Percentiles rank a stretch among this genome's conserved stretches.
These are phyloP conservation scores for Mycena albidolilacea DNA, from an alignment of 768 basidiomycete species.

Conservation along the genomic window DNA sequence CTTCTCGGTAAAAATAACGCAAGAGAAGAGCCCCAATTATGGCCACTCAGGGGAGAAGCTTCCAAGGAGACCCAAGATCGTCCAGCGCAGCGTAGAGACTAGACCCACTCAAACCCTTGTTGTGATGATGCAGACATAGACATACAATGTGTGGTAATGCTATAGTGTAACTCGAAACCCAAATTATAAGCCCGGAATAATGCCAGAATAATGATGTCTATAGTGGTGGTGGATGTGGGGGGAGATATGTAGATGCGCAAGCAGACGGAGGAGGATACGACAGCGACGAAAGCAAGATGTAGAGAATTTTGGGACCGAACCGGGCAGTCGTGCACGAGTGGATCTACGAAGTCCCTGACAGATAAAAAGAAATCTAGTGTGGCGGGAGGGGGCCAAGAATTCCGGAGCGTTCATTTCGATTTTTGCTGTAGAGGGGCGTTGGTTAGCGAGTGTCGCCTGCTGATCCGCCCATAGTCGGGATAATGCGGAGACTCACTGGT, in stretches of 20 bases:
- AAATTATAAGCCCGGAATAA: constrained; percentile 29
- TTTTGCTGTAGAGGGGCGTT: constrained; percentile 33
- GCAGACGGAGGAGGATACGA: not conserved
- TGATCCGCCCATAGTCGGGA: constrained; percentile 14
- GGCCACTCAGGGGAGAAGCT: not conserved
- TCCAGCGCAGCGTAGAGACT: not conserved
- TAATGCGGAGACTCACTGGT: constrained; percentile 27
- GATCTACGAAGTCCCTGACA: constrained; percentile 37
- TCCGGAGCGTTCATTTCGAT: constrained; percentile 35
- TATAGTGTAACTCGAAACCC: constrained; percentile 26
- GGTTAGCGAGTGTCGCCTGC: constrained; percentile 18
- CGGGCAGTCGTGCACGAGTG: constrained; percentile 21
- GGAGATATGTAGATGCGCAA: not conserved
- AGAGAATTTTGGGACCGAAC: constrained; percentile 27
- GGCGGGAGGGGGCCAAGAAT: not conserved
- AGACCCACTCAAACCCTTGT: constrained; percentile 30
- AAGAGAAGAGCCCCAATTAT: not conserved
- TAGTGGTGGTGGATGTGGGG: constrained; percentile 10
- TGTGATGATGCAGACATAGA: constrained; percentile 25
- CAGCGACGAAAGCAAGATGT: constrained; percentile 31
- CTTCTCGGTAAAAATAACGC: constrained; percentile 21
- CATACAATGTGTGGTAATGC: constrained; percentile 35
- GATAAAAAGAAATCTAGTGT: constrained; percentile 27
- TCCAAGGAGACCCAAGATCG: too few species aligned
- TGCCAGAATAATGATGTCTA: constrained; percentile 37